Percentiles rank a stretch among this genome's conserved stretches.
These are phyloP conservation scores for Leucaena leucocephala DNA, from an alignment of 306 rosid species.

Conservation along the genomic window DNA sequence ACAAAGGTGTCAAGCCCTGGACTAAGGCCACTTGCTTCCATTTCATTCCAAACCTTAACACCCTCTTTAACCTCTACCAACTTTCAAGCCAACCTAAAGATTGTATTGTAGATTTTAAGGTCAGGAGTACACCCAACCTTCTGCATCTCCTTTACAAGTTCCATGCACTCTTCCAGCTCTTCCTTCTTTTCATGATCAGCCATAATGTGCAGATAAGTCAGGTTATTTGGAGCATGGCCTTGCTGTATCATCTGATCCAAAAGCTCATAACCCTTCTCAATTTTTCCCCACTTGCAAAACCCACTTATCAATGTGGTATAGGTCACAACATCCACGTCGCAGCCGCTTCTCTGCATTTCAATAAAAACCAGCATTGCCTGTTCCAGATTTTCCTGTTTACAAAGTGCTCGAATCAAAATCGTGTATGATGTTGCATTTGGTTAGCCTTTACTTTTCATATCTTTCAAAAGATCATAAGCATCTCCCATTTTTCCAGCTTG, in stretches of 20 bases:
- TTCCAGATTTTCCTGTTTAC: slow-evolving; percentile 70
- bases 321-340: slow-evolving; percentile 68
- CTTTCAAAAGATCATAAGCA: slow-evolving; percentile 74
- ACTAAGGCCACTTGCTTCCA: slow-evolving; percentile 63
- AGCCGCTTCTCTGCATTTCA: slow-evolving; percentile 77
- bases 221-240: slow-evolving; percentile 67
- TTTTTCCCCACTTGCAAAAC: slow-evolving; percentile 83
- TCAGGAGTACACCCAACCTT: slow-evolving; percentile 75
- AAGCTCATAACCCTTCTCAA: slow-evolving; percentile 67
- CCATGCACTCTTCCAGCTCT: slow-evolving; percentile 78
- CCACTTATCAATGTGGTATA: slow-evolving; percentile 79
- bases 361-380: slow-evolving; percentile 72
- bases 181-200: slow-evolving; percentile 87
- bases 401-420: slow-evolving; percentile 70
- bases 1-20: slow-evolving; percentile 73
- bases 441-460: slow-evolving; percentile 68
- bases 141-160: slow-evolving; percentile 71
- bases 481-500: slow-evolving; percentile 75
- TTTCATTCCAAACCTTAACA: slow-evolving; percentile 72
- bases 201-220: slow-evolving; percentile 66
- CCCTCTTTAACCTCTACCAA: slow-evolving; percentile 78
- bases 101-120: slow-evolving; percentile 64
- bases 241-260: slow-evolving; percentile 74
- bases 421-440: slow-evolving; percentile 75
- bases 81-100: slow-evolving; percentile 78